Evolutionary conservation across 192 early-diverging fungal genomes (phyloP).

Genomic region (Coemansia sp.): DNA sequence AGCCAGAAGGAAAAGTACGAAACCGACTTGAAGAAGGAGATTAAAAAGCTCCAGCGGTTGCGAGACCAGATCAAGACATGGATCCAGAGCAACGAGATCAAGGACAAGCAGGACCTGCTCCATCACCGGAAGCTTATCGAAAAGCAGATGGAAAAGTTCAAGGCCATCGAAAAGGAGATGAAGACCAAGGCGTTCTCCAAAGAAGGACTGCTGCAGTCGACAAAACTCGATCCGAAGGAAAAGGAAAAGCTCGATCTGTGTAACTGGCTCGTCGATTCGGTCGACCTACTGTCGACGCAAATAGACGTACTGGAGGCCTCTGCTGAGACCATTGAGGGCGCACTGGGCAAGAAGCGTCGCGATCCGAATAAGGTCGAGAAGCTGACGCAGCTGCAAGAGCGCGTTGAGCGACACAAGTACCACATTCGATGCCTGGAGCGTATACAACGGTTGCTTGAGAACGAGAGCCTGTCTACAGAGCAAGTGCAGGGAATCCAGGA

Average conservation of each 20-base stretch:
- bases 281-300: slow-evolving; percentile 82
- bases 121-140: slow-evolving; percentile 96
- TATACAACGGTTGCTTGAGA: slow-evolving; percentile 89
- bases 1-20: slow-evolving; percentile 98
- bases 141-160: slow-evolving; percentile 98
- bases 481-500: slow-evolving; percentile 80
- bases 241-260: slow-evolving; percentile 85
- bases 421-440: slow-evolving; percentile 91
- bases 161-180: slow-evolving; percentile 96
- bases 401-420: slow-evolving; percentile 85
- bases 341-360: slow-evolving; percentile 75
- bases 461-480: slow-evolving; percentile 83
- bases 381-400: slow-evolving; percentile 66
- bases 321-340: slow-evolving; percentile 66
- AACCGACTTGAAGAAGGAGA: slow-evolving; percentile 95
- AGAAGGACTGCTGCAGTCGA: slow-evolving; percentile 79
- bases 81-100: slow-evolving; percentile 92
- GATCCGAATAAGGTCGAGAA: slow-evolving; percentile 76
- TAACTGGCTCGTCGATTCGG: slow-evolving; percentile 78
- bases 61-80: slow-evolving; percentile 99
- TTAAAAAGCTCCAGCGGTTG: slow-evolving; percentile 95
- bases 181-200: slow-evolving; percentile 99
- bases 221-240: slow-evolving; percentile 90
- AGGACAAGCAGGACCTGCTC: slow-evolving; percentile 87
- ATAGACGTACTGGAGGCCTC: slow-evolving; percentile 94